Evolutionary conservation across 176 grass and related monocot species (phyloP).

Genomic region (Eremochloa ophiuroides): DNA sequence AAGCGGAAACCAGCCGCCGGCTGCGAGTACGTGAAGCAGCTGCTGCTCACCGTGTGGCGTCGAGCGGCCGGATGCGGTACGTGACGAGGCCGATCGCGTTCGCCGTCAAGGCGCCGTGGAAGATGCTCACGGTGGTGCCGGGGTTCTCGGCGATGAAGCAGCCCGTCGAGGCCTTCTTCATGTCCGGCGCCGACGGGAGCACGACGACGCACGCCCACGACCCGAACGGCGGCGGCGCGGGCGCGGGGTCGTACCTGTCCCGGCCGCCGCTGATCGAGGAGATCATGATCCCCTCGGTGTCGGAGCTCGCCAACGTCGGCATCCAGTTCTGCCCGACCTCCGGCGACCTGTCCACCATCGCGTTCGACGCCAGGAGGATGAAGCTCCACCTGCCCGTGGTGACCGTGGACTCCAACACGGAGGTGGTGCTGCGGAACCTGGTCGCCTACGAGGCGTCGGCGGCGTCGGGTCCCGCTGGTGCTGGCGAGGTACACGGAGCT

Average conservation of each 20-base stretch:
- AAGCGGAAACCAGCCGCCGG: conserved; percentile 1
- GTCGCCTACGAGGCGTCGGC: conserved; percentile 73
- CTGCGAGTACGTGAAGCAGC: conserved; percentile 42
- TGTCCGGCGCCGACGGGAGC: conserved; percentile 24
- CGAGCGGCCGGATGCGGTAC: conserved; percentile 31
- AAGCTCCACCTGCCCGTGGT: conserved; percentile 61
- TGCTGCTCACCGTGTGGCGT: conserved; percentile 39
- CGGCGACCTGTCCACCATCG: conserved; percentile 51
- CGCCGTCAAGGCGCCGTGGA: conserved; percentile 71
- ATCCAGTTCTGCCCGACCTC: conserved; percentile 52
- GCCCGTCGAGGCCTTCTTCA: no score
- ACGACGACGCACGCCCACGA: conserved; percentile 15
- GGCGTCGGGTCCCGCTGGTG: conserved; percentile 54
- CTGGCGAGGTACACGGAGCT: conserved; percentile 80
- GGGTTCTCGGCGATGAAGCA: no score
- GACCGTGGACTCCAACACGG: conserved; percentile 63
- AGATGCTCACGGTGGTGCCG: conserved; percentile 65
- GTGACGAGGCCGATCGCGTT: conserved; percentile 54
- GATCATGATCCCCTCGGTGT: conserved; percentile 89
- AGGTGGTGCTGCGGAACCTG: conserved; percentile 68
- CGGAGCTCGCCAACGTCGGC: conserved; percentile 45
- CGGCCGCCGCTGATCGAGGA: conserved; percentile 72
- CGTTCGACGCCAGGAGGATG: conserved; percentile 54
- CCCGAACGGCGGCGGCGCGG: neutral
- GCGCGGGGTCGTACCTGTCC: neutral